A percentile compares a stretch with the other conserved stretches of the same genome.
These are phyloP conservation scores for Naganishia liquefaciens DNA, from an alignment of 1,284 basidiomycete genomes.

Conservation along the genomic window DNA sequence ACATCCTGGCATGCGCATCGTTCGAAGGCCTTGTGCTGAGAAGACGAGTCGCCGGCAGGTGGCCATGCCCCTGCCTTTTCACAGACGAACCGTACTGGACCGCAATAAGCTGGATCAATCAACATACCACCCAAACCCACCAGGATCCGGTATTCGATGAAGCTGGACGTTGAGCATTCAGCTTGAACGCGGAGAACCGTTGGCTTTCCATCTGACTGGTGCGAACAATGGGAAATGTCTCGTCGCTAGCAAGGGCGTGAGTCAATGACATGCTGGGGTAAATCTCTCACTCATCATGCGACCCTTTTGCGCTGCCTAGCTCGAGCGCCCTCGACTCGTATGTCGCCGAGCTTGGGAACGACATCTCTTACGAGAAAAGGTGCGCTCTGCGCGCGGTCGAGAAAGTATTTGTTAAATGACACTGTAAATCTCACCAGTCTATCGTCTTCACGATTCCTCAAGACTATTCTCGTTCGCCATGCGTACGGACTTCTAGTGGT, in stretches of 20 bases:
- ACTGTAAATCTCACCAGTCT: conserved; percentile 58
- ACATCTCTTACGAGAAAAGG: conserved; percentile 89
- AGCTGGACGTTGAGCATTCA: too few species aligned
- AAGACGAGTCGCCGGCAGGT: too few species aligned
- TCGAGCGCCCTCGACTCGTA: conserved; percentile 81
- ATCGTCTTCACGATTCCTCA: conserved; percentile 83
- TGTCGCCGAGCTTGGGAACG: conserved; percentile 78
- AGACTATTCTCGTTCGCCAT: conserved; percentile 80
- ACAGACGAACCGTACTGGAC: too few species aligned
- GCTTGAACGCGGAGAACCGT: neutral
- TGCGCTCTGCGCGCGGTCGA: conserved; percentile 43
- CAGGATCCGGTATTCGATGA: too few species aligned
- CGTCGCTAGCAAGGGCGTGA: conserved; percentile 54
- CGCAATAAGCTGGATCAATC: too few species aligned
- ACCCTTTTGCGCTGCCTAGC: conserved; percentile 33
- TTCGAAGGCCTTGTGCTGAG: too few species aligned
- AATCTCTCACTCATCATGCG: neutral
- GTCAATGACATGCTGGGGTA: conserved; percentile 28
- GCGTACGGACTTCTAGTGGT: conserved; percentile 69
- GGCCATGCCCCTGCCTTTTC: too few species aligned
- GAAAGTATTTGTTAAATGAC: too few species aligned
- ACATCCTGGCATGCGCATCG: neutral
- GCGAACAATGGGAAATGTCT: conserved; percentile 49
- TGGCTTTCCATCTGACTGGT: neutral
- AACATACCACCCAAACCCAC: too few species aligned